These are phyloP conservation scores for Coelastrella sp. DNA, from an alignment of 139 green algal species.

Conservation along the genomic window DNA sequence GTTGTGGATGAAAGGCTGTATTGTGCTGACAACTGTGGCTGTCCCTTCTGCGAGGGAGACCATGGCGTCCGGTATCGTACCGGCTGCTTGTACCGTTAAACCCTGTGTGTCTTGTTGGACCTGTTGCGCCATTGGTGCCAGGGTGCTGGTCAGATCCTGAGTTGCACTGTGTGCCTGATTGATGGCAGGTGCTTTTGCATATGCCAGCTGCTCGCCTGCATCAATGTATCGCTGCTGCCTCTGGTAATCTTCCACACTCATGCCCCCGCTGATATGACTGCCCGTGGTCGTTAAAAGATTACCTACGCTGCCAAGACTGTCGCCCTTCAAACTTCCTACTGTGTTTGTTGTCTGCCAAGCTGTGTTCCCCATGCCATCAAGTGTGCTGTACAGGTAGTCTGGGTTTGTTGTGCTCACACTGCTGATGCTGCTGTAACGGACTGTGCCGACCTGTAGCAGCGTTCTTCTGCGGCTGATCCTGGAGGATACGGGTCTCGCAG, in stretches of 20 bases:
- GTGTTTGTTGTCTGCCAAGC: no score
- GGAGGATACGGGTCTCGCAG: no score
- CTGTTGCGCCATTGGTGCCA: not conserved
- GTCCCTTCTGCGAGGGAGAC: not conserved
- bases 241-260: not conserved
- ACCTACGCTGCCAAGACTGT: not conserved
- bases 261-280: not conserved
- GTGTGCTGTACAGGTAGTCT: no score
- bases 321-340: no score
- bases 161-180: not conserved
- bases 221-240: not conserved
- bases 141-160: not conserved
- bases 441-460: no score
- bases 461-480: no score
- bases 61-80: not conserved
- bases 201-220: not conserved
- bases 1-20: not conserved
- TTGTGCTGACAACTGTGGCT: not conserved
- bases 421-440: no score
- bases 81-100: not conserved
- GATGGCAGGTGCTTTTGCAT: not conserved
- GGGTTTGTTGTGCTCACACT: no score
- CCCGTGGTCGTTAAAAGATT: not conserved
- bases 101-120: not conserved
- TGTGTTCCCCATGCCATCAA: no score